Percentiles rank a stretch among this genome's conserved stretches.
Conservation (phyloP, 108 stramenopile genomes). For the Skeletonema tropicum region DNA sequence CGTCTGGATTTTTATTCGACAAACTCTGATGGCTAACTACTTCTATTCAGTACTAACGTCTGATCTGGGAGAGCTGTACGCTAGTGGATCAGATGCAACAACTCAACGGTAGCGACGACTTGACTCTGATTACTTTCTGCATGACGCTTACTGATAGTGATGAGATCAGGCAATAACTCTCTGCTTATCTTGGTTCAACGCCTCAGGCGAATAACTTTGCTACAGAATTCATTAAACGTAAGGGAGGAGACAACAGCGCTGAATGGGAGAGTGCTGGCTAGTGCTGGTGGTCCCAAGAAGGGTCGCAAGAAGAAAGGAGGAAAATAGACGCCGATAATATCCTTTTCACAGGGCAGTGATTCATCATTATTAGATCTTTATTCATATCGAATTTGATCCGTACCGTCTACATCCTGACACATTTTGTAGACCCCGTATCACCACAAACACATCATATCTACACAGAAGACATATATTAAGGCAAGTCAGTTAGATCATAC, state of each 20-base stretch:
- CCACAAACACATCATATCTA: no score
- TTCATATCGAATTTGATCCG: neutral
- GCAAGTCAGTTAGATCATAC: neutral
- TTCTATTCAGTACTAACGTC: no score
- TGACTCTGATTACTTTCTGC: constrained; percentile 93
- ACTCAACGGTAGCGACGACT: constrained; percentile 90
- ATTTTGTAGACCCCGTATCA: no score
- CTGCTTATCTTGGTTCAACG: constrained; percentile 91
- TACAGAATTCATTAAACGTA: constrained; percentile 91
- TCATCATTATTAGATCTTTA: neutral
- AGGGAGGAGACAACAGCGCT: constrained; percentile 76
- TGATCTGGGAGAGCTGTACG: no score
- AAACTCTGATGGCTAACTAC: no score
- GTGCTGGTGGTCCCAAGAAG: constrained; percentile 65
- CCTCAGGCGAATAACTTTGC: constrained; percentile 94
- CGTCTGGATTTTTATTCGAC: no score
- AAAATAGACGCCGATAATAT: constrained; percentile 27
- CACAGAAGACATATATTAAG: no score
- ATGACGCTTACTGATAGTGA: constrained; percentile 89
- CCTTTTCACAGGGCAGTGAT: no score
- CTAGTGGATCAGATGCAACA: constrained; percentile 77
- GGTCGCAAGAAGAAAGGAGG: constrained; percentile 76
- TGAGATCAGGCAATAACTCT: constrained; percentile 93
- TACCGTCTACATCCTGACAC: neutral
- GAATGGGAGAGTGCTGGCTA: constrained; percentile 88